Evolutionary conservation across 371 early-diverging fungal genomes (phyloP).

Genomic region (Dinochytrium kinnereticum): DNA sequence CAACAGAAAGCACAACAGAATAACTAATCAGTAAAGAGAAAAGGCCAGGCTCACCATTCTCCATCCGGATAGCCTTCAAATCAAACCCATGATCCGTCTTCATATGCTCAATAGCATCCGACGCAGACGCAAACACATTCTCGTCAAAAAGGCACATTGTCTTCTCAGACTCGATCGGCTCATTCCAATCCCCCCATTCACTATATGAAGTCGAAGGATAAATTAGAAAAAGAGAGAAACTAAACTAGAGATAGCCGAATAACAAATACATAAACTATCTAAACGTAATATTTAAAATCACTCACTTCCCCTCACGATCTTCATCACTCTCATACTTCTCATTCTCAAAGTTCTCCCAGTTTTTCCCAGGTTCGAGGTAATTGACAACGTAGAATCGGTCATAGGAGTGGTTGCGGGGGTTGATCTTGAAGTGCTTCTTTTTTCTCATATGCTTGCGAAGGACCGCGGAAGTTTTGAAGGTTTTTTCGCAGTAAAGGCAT

Average conservation of each 20-base stretch:
- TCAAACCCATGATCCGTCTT: slow-evolving; percentile 75
- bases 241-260: no score
- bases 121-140: slow-evolving; percentile 63
- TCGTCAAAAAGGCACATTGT: slow-evolving; percentile 46
- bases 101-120: slow-evolving; percentile 77
- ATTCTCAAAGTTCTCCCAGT: slow-evolving; percentile 84
- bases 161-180: slow-evolving; percentile 10
- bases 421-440: slow-evolving; percentile 97
- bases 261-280: background rate
- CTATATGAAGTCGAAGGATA: slow-evolving; percentile 14
- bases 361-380: slow-evolving; percentile 89
- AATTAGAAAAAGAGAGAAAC: slow-evolving; percentile 3
- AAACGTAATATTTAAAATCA: background rate
- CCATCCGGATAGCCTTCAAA: slow-evolving; percentile 61
- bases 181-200: slow-evolving; percentile 48
- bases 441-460: slow-evolving; percentile 97
- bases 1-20: no score
- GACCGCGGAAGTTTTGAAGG: slow-evolving; percentile 83
- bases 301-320: slow-evolving; percentile 50
- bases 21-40: background rate
- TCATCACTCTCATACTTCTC: slow-evolving; percentile 82
- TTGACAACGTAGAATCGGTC: slow-evolving; percentile 97
- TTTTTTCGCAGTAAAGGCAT: slow-evolving; percentile 95
- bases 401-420: slow-evolving; percentile 81
- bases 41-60: slow-evolving; percentile 45